These are phyloP conservation scores for Colletotrichum tropicicola DNA, from an alignment of 2,329 filamentous ascomycete genomes.

Conservation along the genomic window DNA sequence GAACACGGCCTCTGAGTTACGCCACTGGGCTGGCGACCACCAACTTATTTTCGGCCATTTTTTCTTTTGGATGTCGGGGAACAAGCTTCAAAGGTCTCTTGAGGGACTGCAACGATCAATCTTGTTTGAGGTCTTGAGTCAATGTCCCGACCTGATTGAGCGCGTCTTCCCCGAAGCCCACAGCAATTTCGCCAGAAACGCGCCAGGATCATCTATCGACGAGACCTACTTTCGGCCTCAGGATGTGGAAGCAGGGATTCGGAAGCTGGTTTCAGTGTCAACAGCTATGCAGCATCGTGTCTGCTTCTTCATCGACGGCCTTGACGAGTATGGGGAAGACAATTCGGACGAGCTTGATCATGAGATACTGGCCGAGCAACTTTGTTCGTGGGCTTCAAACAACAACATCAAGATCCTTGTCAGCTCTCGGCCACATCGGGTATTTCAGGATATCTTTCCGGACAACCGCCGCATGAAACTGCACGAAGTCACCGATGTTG, in stretches of 20 bases:
- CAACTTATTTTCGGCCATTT: conserved; percentile 3
- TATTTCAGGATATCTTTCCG: neutral
- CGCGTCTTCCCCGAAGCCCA: neutral
- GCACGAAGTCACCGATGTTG: neutral
- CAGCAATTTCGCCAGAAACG: neutral
- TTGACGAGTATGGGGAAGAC: conserved; percentile 6
- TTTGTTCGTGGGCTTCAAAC: neutral
- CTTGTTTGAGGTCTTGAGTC: neutral
- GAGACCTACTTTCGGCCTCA: neutral
- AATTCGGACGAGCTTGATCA: neutral
- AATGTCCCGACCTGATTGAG: conserved; percentile 4
- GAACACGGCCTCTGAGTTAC: neutral
- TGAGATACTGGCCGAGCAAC: neutral
- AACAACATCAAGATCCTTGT: neutral
- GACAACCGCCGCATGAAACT: neutral
- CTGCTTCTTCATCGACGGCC: conserved; percentile 22
- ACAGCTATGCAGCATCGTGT: neutral
- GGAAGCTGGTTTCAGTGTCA: neutral
- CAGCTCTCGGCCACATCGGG: neutral
- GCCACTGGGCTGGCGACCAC: conserved; percentile 18
- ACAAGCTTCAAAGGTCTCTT: conserved; percentile 4
- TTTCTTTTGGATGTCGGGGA: conserved; percentile 26
- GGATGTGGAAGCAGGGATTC: neutral
- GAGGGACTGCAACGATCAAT: conserved; percentile 20
- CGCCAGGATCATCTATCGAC: neutral